Base-by-base conservation (phyloP, 495 filamentous ascomycete genomes). In the Tuber magnatum region DNA sequence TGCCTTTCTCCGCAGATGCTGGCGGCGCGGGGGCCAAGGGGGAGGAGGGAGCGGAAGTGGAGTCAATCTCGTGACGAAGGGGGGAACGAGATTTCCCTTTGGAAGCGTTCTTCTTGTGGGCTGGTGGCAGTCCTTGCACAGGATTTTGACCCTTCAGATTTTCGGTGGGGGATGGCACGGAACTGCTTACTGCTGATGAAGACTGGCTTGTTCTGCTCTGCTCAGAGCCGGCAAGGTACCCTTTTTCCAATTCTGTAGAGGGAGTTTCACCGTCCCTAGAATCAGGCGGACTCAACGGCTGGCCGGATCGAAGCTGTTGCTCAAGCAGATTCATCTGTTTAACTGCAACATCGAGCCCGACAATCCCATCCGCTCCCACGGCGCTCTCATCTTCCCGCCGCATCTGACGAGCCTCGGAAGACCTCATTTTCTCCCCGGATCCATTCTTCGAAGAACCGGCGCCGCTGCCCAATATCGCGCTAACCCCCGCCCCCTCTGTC, bases 21-120 rank as follows among this genome's bases (percentile, higher is more conserved):
- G 73, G 68, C 4, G 74, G 70, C 16, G 32, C 38, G 16, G 74
- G 42, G 18, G 74, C 28, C 22, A 41, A 73, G 14, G 39, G 39
- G 38, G 39, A 41, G 14, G 69, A 35, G 41, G 71, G 32, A 22
- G 48, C 43, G 4, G 77, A 70, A 51, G 71, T 69, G 28, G 79
- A 74, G 71, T 71, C 80, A 41, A 82, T 76, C 68, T 82, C 77
- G 38, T 82, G 79, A 1, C 80, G 69, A 22, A 82, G 75, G 20
- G 80, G 80, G 4, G 80, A 82, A 18, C 80, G 74, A 1, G 80
- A 81, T 71, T 82, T 82, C 20, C 71, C 73, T 48, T 82, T 81
- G 3, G 48, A 75, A 5, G 68, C n/a, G 22, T 51, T 38, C 10
- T 75, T 72, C 14, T 73, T 72, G 69, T 79, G 68, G 24, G 42